Evolutionary conservation across 768 basidiomycete genomes (phyloP), one percentile per base, ranked within the genome.

Genomic region (Boletus fagicola): DNA sequence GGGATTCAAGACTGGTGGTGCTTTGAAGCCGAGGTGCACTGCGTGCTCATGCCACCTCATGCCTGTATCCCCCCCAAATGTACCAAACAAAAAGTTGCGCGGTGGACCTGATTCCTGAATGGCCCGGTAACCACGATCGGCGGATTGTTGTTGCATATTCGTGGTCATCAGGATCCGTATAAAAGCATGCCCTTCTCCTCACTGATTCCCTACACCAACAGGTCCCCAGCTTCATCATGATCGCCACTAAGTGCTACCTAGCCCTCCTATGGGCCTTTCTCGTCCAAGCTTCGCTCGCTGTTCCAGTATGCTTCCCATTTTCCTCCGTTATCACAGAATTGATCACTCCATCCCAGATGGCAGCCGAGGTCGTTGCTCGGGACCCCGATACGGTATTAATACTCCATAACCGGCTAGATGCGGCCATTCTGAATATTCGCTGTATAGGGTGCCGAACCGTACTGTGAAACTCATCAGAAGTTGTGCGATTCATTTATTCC

Each of bases 201-300:
- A 30, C 22, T 33, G 42, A 28, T 45, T 38, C 33, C 38, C 31
- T 43, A 18, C 57, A 38, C 49, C 55, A 28, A 12, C 51, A 47
- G 30, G 28, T 46, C 38, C 52, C 22, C 40, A 54, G 9, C 44
- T 33, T 56, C 49, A 60, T 39, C 56, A 72, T 70, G 68, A 13
- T 63, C 52, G 9, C 56, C 24, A 0, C 59, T 31, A 72, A 62
- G 39, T 68, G 40, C 38, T 64, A 56, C 40, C 28, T 68, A 11
- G 59, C 54, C 9, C 15, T 72, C 56, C 28, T 70, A 35, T 42
- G 72, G 26, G 54, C 57, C 22, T 61, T 56, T 38, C 39, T 70
- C 15, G 16, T 60, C 24, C 68, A 61, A 16, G 7, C 63, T 22
- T 65, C 70, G 0, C 13, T 68, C 8, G 66, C 70, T 6, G 1